A percentile compares a stretch with the other conserved stretches of the same genome.
phyloP scores from a whole-genome alignment of 352 stramenopile genomes.

The Globisporangium spiculum region DNA sequence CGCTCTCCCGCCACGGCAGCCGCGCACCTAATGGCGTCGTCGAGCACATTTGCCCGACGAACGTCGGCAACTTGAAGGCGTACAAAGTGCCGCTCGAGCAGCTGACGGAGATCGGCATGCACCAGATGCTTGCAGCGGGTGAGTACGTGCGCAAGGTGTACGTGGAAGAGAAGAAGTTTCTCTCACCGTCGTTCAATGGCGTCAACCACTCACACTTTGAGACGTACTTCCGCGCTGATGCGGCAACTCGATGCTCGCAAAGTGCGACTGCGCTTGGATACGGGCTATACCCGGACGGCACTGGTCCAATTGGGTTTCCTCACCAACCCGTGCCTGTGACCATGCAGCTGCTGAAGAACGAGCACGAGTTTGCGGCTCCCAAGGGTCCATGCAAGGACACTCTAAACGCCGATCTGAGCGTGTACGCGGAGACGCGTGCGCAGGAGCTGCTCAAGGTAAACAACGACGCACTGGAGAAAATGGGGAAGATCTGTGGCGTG shows the following conservation, averaged over 20 bases:
- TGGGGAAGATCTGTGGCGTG: slow-evolving; percentile 62
- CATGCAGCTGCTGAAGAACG: slow-evolving; percentile 82
- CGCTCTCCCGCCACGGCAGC: slow-evolving; percentile 76
- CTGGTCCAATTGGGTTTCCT: slow-evolving; percentile 57
- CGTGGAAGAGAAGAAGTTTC: slow-evolving; percentile 61
- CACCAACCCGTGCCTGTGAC: slow-evolving; percentile 78
- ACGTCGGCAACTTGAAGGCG: slow-evolving; percentile 59
- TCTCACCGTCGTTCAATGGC: slow-evolving; percentile 69
- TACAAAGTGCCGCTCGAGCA: slow-evolving; percentile 83
- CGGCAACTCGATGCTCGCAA: slow-evolving; percentile 76
- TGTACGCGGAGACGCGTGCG: slow-evolving; percentile 55
- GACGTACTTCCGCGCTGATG: slow-evolving; percentile 82
- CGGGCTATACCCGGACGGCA: slow-evolving; percentile 79
- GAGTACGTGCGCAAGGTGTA: slow-evolving; percentile 72
- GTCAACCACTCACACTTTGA: slow-evolving; percentile 77
- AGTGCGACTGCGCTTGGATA: slow-evolving; percentile 73
- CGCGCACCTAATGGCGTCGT: slow-evolving; percentile 72
- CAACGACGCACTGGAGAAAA: slow-evolving; percentile 44
- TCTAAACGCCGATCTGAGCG: slow-evolving; percentile 44
- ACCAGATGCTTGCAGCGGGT: slow-evolving; percentile 64
- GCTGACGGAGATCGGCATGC: slow-evolving; percentile 81
- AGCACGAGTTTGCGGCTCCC: slow-evolving; percentile 81
- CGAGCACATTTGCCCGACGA: slow-evolving; percentile 56
- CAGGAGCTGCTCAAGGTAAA: slow-evolving; percentile 59
- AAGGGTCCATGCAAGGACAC: slow-evolving; percentile 68